phyloP scores from a whole-genome alignment of 805 yeast species.

The Ogataea corticis region DNA sequence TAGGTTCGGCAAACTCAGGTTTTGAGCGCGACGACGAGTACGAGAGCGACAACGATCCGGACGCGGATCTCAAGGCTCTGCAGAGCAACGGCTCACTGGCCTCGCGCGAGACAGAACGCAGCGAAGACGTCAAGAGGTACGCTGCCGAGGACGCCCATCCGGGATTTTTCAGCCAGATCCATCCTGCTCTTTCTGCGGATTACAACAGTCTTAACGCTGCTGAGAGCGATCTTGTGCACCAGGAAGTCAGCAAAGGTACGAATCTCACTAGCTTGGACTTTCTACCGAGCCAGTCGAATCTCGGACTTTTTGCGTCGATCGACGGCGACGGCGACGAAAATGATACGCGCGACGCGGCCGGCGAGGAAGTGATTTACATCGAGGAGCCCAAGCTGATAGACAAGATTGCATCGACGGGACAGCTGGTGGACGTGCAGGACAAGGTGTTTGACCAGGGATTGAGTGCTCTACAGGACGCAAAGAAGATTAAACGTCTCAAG shows the following conservation, averaged over 20 bases:
- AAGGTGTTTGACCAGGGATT: slow-evolving; percentile 78
- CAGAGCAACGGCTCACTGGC: slow-evolving; percentile 11
- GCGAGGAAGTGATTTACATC: slow-evolving; percentile 14
- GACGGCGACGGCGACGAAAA: slow-evolving; percentile 2
- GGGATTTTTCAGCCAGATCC: slow-evolving; percentile 3
- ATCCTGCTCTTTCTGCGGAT: slow-evolving; percentile 7
- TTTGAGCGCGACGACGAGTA: slow-evolving; percentile 1
- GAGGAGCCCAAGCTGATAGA: slow-evolving; percentile 40
- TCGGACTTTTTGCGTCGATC: slow-evolving; percentile 4
- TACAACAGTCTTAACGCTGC: slow-evolving; percentile 1
- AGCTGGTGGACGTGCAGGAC: slow-evolving; percentile 69
- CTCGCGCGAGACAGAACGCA: slow-evolving; percentile 5
- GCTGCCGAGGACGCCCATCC: slow-evolving; percentile 1
- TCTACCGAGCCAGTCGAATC: slow-evolving; percentile 18
- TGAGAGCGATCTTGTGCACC: slow-evolving; percentile 7
- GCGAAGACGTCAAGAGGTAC: not conserved
- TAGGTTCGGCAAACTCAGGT: not conserved
- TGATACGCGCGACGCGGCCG: slow-evolving; percentile 1
- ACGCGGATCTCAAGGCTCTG: slow-evolving; percentile 21
- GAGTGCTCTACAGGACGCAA: slow-evolving; percentile 80
- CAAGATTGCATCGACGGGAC: slow-evolving; percentile 53
- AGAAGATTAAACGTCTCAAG: slow-evolving; percentile 51
- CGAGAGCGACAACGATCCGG: slow-evolving; percentile 22
- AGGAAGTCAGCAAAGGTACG: slow-evolving; percentile 5
- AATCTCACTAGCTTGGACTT: slow-evolving; percentile 19